Evolutionary conservation across 345 rosid species (phyloP), one percentile per base, ranked within the genome.

Genomic region (Populus ilicifolia): DNA sequence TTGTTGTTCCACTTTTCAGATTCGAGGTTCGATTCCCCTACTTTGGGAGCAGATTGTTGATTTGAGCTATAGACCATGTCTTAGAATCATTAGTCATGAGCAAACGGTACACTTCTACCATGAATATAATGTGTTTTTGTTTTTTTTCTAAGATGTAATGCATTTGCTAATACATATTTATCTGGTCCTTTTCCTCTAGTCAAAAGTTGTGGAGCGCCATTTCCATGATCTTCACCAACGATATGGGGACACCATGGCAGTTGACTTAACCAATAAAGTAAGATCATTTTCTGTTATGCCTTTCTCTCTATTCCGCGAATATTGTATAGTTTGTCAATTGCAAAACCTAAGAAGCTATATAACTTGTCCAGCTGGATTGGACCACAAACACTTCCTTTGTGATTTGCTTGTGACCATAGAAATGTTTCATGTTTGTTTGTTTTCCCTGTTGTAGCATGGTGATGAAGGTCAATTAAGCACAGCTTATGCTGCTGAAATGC

Each of bases 1-100:
- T 72, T 81, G 72, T 23, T 39, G 71, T 67, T 64, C 48, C 59
- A 63, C 74, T 75, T 52, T 79, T 63, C 90, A 95, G 99, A 81
- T 92, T 73, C 93, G 99, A 75, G 99, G 99, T 75, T 95, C 99
- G 46, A 90, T 95, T 82, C 99, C 99, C 70, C 91, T 95, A 78
- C 93, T 95, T 33, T 95, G 99, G 99, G 99, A 95, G 89, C 99
- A 95, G 84, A 95, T 93, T 75, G 99, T 93, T 78, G 99, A 95
- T 85, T 88, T 95, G 86, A 95, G 97, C 89, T 95, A 93, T 75
- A 93, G 92, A 81, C 99, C 99, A 81, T 85, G 20, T 46, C 93
- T 95, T 77, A 89, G 76, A 70, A 84, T 95, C 74, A 92, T 93
- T 79, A 77, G 86, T 61, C 81, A 88, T 56, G 98, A 90, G 75